Conservation (phyloP, 257 asterid genomes). For the Ilex aquifolium region DNA sequence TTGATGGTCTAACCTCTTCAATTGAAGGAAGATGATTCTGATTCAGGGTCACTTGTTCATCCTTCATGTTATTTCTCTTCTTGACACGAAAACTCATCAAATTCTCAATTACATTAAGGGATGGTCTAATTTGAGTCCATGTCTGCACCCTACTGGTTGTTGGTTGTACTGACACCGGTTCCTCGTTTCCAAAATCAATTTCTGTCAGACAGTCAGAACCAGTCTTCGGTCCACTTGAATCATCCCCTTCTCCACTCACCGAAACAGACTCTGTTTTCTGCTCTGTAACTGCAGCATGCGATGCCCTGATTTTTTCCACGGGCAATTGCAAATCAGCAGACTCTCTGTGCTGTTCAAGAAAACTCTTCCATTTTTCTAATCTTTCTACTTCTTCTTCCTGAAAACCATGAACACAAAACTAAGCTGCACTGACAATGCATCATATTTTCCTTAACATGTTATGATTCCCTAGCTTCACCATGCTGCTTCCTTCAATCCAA, state of each 20-base stretch:
- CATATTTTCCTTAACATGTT: background rate
- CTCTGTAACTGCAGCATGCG: constrained; percentile 32
- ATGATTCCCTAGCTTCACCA: background rate
- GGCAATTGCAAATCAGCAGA: constrained; percentile 21
- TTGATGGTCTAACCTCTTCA: constrained; percentile 29
- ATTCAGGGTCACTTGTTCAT: constrained; percentile 15
- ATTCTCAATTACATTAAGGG: constrained; percentile 45
- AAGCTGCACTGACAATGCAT: background rate
- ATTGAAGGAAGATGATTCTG: constrained; percentile 40
- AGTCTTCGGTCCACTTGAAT: constrained; percentile 29
- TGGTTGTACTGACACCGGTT: constrained; percentile 24
- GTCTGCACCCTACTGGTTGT: constrained; percentile 44
- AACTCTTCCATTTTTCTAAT: constrained; percentile 62
- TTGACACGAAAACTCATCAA: constrained; percentile 66
- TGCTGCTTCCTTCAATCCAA: background rate
- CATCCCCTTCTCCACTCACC: constrained; percentile 16
- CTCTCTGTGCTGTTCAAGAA: constrained; percentile 58
- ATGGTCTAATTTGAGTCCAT: constrained; percentile 63
- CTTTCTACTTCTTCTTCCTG: constrained; percentile 96
- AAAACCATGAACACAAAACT: constrained; percentile 9
- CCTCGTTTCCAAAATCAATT: constrained; percentile 28
- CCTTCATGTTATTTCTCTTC: constrained; percentile 35
- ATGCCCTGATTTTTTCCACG: constrained; percentile 17
- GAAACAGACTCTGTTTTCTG: constrained; percentile 20
- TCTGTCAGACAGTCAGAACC: constrained; percentile 24